phyloP scores from a whole-genome alignment of 2,329 filamentous ascomycete species.

The Metarhizium rileyi region DNA sequence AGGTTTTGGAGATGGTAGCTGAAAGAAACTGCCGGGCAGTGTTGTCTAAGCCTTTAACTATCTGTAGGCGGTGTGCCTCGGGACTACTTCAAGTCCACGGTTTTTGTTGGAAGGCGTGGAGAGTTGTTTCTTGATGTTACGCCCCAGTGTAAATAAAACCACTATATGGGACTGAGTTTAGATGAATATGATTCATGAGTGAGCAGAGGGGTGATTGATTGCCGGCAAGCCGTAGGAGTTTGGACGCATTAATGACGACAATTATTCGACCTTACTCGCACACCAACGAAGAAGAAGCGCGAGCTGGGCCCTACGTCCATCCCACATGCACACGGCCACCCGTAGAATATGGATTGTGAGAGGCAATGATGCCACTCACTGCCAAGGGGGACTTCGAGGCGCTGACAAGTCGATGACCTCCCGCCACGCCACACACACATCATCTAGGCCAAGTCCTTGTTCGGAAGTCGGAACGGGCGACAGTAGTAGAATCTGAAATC shows the following conservation, averaged over 20 bases:
- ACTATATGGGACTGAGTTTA: not conserved
- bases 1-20: not conserved
- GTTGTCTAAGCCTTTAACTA: not conserved
- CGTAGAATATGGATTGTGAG: not conserved
- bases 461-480: not conserved
- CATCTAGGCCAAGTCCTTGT: not conserved
- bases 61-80: not conserved
- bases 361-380: not conserved
- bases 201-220: not conserved
- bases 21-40: not conserved
- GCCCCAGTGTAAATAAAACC: too few species aligned
- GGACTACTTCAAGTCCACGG: not conserved
- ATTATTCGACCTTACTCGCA: not conserved
- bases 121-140: not conserved
- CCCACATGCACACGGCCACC: not conserved
- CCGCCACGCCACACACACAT: conserved; percentile 1
- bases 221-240: not conserved
- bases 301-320: not conserved
- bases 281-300: not conserved
- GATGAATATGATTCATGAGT: not conserved
- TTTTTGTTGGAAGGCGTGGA: not conserved
- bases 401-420: not conserved
- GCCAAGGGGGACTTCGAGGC: not conserved
- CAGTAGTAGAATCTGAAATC: too few species aligned
- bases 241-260: not conserved